Evolutionary conservation across 805 yeast species (phyloP).

Genomic region (Cyberlindnera bimundalis): DNA sequence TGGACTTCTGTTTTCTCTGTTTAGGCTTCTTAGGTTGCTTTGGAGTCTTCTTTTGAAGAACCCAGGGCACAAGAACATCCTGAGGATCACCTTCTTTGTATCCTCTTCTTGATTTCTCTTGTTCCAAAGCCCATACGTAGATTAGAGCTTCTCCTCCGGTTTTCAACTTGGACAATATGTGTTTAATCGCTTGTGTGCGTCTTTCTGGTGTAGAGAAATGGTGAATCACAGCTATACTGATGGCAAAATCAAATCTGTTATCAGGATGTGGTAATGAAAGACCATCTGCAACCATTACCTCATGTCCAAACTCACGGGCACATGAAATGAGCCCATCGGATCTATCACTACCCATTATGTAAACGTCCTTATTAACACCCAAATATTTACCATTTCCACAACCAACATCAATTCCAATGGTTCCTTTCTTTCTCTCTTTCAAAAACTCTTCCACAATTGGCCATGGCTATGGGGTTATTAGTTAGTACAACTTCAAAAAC

Average conservation of each 20-base stretch:
- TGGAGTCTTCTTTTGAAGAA: conserved; percentile 49
- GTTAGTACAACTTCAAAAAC: too few species aligned
- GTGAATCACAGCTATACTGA: conserved; percentile 93
- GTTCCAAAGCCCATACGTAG: conserved; percentile 97
- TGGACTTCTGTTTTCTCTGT: conserved; percentile 6
- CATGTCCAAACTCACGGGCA: conserved; percentile 48
- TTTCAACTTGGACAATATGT: conserved; percentile 58
- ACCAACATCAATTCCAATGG: conserved; percentile 88
- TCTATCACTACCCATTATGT: conserved; percentile 69
- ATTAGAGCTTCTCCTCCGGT: conserved; percentile 68
- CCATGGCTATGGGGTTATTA: too few species aligned
- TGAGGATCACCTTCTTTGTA: conserved; percentile 89
- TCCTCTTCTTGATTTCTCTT: conserved; percentile 81
- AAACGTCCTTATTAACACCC: conserved; percentile 63
- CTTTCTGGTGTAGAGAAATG: conserved; percentile 87
- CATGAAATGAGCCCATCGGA: conserved; percentile 67
- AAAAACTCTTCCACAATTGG: conserved; percentile 84
- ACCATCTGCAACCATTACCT: conserved; percentile 80
- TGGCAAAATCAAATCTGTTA: conserved; percentile 67
- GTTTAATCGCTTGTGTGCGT: conserved; percentile 68
- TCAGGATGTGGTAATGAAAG: conserved; percentile 55
- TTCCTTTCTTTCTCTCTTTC: conserved; percentile 42
- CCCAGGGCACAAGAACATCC: conserved; percentile 97
- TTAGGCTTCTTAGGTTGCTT: conserved; percentile 29
- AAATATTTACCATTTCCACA: conserved; percentile 97